Base-by-base conservation (phyloP, 441 rosid species). In the Macaranga tanarius region DNA sequence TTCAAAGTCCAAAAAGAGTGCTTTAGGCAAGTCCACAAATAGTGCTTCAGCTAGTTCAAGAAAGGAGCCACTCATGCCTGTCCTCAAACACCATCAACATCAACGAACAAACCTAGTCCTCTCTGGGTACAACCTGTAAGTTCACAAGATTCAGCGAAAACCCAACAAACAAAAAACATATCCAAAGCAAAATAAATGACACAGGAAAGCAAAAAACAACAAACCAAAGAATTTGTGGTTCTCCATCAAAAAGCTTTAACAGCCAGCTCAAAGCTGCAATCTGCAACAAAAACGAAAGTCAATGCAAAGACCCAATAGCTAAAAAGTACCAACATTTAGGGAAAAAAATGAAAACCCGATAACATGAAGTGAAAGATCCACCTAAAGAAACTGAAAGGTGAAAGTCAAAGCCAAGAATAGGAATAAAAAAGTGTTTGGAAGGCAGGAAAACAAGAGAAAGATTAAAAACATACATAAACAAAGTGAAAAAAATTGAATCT, bases 21-120 rank as follows among this genome's bases (percentile, higher is more conserved):
- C 59, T 55, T 55, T 55, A 55, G 59, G 59, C 20, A 55, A 55
- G 25, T 55, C 59, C 59, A 55, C 59, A 55, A 55, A 55, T 12
- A 55, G 26, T n/a, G 11, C 59, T 55, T 55, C 25, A 20, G 59
- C 59, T 55, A 55, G 20, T 55, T 85, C 83, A 44, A 87, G 73
- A 73, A 84, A 79, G 81, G 84, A 80, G 55, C 82, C 84, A 74
- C 71, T 81, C 88, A 83, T 74, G 44, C 79, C 88, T 68, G n/a
- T 68, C 57, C 13, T 66, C 69, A 15, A 73, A 55, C 51, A 31
- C 63, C 67, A 62, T 28, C 61, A 25, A 62, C 51, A 54, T 54
- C 16, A 65, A 20, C 70, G 69, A 20, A 66, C 65, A 51, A 50
- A 25, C 11, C 13, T 28, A 65, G 28, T 38, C 20, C 54, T 60